Evolutionary conservation across 164 flowering plant species (phyloP).

Genomic region (Santalum album): DNA sequence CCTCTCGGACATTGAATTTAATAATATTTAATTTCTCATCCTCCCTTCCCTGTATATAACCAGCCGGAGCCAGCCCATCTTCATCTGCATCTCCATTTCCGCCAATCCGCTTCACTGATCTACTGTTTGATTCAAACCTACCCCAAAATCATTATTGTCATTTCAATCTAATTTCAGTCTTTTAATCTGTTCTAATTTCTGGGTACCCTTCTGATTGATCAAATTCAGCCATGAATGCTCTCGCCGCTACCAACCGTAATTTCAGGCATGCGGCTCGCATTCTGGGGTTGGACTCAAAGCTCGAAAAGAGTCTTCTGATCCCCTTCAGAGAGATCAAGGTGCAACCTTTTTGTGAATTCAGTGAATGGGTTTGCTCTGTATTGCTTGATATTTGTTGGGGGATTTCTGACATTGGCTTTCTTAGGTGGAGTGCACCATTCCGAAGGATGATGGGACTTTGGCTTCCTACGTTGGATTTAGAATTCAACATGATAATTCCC

Average conservation of each 20-base stretch:
- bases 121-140: too few relatives aligned
- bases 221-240: conserved; percentile 47
- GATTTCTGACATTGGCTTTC: background rate
- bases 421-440: conserved; percentile 94
- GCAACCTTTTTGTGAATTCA: background rate
- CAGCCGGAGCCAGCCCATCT: too few relatives aligned
- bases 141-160: too few relatives aligned
- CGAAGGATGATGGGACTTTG: conserved; percentile 80
- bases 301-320: conserved; percentile 63
- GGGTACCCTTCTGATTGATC: background rate
- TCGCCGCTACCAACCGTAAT: conserved; percentile 66
- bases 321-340: conserved; percentile 81
- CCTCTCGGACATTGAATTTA: too few relatives aligned
- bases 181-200: too few relatives aligned
- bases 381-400: background rate
- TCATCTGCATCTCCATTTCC: too few relatives aligned
- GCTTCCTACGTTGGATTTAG: conserved; percentile 81
- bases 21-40: too few relatives aligned
- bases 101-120: too few relatives aligned
- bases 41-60: too few relatives aligned
- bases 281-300: conserved; percentile 69
- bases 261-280: conserved; percentile 55
- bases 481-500: conserved; percentile 88
- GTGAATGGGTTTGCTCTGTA: background rate
- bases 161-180: too few relatives aligned